Conservation (phyloP, 352 stramenopile genomes). For the Globisporangium viniferum region DNA sequence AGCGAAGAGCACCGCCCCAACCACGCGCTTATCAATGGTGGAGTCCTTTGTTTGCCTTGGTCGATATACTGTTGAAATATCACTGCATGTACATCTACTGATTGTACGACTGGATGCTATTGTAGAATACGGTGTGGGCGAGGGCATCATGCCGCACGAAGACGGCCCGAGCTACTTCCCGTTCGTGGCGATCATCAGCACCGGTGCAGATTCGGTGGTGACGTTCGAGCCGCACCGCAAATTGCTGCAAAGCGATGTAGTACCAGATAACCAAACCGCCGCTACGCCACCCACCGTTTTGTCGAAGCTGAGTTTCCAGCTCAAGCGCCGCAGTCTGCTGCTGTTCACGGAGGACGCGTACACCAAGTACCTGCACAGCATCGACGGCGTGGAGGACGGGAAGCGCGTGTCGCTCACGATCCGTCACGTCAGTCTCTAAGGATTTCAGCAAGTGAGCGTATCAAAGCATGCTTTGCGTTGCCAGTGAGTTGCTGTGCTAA, state of each 20-base stretch:
- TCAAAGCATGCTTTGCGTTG: too few species aligned
- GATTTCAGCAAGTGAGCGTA: too few species aligned
- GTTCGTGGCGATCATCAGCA: slow-evolving; percentile 67
- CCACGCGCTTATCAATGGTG: slow-evolving; percentile 73
- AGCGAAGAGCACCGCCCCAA: slow-evolving; percentile 45
- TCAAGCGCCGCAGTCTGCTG: slow-evolving; percentile 51
- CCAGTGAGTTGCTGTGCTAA: too few species aligned
- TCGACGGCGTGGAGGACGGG: slow-evolving; percentile 41
- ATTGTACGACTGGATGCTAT: neutral
- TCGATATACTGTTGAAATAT: neutral
- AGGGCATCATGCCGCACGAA: slow-evolving; percentile 68
- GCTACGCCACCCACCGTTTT: neutral
- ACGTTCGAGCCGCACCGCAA: slow-evolving; percentile 59
- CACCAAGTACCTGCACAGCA: slow-evolving; percentile 57
- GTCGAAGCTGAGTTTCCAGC: slow-evolving; percentile 33
- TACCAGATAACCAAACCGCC: neutral
- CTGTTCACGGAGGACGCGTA: slow-evolving; percentile 60
- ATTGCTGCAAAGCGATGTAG: slow-evolving; percentile 9
- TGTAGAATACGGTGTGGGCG: slow-evolving; percentile 59
- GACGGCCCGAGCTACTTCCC: slow-evolving; percentile 70
- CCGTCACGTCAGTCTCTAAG: slow-evolving; percentile 34
- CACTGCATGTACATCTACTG: neutral
- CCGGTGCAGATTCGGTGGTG: slow-evolving; percentile 47
- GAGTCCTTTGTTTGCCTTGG: neutral
- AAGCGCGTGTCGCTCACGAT: slow-evolving; percentile 60